Conservation (phyloP, 148 eudicot species). For the Vaccinium corymbosum region DNA sequence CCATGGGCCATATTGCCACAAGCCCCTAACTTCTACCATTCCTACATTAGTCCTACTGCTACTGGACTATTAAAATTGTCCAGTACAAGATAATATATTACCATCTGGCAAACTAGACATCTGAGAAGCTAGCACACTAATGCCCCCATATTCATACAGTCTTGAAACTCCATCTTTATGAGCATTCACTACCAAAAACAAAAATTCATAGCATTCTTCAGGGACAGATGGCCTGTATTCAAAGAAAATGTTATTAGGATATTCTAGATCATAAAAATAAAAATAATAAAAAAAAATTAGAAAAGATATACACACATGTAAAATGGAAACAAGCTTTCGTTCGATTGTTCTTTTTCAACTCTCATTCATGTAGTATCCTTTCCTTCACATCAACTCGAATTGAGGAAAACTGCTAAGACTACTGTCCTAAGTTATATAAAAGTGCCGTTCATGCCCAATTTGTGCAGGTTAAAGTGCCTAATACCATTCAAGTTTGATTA, state of each 20-base stretch:
- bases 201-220: conserved; percentile 68
- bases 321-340: not conserved
- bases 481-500: not conserved
- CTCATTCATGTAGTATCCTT: not conserved
- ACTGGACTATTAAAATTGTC: conserved; percentile 6
- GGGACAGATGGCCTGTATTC: conserved; percentile 43
- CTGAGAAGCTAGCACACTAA: conserved; percentile 52
- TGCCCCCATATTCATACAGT: conserved; percentile 55
- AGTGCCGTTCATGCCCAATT: not conserved
- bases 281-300: not conserved
- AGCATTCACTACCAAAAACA: conserved; percentile 48
- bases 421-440: not conserved
- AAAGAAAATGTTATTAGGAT: not conserved
- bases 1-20: not conserved
- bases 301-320: not conserved
- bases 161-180: conserved; percentile 45
- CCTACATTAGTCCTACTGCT: not conserved
- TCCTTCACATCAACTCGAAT: not conserved
- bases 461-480: not conserved
- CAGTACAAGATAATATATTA: conserved; percentile 14
- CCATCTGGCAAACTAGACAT: conserved; percentile 62
- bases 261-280: not conserved
- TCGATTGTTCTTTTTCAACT: not conserved
- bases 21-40: not conserved
- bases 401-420: not conserved